Conservation (phyloP, 2,329 filamentous ascomycete genomes). For the Helotiales sp. region DNA sequence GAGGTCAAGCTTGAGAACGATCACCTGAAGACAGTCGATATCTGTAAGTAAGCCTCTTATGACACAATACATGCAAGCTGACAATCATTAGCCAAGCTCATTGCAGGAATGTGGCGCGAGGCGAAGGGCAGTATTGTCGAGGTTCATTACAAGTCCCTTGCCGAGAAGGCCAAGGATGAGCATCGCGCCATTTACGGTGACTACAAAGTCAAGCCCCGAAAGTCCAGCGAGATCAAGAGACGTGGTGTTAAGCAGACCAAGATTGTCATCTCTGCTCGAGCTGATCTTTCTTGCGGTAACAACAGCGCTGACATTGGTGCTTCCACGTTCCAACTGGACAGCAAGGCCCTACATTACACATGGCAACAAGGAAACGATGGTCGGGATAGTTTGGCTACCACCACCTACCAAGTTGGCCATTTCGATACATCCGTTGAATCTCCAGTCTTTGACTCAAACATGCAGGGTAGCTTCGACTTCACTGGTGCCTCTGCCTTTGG, state of each 20-base stretch:
- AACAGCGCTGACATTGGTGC: not conserved
- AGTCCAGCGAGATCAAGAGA: conserved; percentile 8
- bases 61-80: not conserved
- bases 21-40: not conserved
- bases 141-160: not conserved
- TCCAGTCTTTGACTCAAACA: not conserved
- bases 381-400: not conserved
- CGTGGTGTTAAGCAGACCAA: not conserved
- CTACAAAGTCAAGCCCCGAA: not conserved
- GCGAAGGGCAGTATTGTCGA: not conserved
- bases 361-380: too few relatives aligned
- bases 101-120: not conserved
- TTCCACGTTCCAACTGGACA: too few relatives aligned
- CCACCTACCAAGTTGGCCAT: not conserved
- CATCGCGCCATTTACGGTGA: not conserved
- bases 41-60: conserved; percentile 1
- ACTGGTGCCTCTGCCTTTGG: not conserved
- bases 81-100: conserved; percentile 12
- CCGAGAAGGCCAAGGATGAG: not conserved
- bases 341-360: too few relatives aligned
- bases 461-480: too few relatives aligned
- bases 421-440: too few relatives aligned
- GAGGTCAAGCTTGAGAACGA: not conserved
- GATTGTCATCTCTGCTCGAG: not conserved
- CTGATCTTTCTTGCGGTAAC: not conserved